A percentile compares a stretch with the other conserved stretches of the same genome.
Evolutionary conservation across 2,329 filamentous ascomycete genomes (phyloP).

Genomic region (Fusarium tanahbumbuense): DNA sequence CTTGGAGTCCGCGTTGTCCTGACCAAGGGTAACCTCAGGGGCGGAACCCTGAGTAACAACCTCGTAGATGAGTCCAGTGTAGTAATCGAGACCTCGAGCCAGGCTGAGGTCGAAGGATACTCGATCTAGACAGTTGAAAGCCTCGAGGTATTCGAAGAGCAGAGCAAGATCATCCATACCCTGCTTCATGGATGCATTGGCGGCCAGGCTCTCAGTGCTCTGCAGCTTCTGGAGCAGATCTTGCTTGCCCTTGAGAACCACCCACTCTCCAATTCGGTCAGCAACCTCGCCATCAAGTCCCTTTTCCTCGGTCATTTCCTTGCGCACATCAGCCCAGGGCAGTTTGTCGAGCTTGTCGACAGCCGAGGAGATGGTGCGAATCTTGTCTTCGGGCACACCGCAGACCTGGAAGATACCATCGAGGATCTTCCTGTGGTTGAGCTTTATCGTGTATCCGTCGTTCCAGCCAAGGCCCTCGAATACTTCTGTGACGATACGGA

Average conservation of each 20-base stretch:
- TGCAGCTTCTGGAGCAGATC: constrained; percentile 79
- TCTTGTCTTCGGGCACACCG: constrained; percentile 87
- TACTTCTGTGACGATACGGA: constrained; percentile 86
- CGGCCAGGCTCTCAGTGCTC: constrained; percentile 73
- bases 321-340: constrained; percentile 88
- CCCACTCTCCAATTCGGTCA: constrained; percentile 88
- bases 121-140: constrained; percentile 76
- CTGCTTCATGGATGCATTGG: constrained; percentile 79
- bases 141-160: constrained; percentile 84
- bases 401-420: constrained; percentile 93
- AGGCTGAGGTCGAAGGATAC: constrained; percentile 92
- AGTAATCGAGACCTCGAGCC: constrained; percentile 91
- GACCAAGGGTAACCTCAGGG: constrained; percentile 55
- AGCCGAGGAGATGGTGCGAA: constrained; percentile 88
- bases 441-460: constrained; percentile 83
- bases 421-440: constrained; percentile 94
- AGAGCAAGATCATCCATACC: constrained; percentile 85
- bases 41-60: constrained; percentile 85
- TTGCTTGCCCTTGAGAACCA: constrained; percentile 78
- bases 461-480: constrained; percentile 84
- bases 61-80: constrained; percentile 91
- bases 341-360: constrained; percentile 97
- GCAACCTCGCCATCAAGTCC: constrained; percentile 80
- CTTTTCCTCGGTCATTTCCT: constrained; percentile 95
- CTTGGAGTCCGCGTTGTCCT: constrained; percentile 52